phyloP scores from a whole-genome alignment of 31 red algal genomes.

The Porphyra umbilicalis region DNA sequence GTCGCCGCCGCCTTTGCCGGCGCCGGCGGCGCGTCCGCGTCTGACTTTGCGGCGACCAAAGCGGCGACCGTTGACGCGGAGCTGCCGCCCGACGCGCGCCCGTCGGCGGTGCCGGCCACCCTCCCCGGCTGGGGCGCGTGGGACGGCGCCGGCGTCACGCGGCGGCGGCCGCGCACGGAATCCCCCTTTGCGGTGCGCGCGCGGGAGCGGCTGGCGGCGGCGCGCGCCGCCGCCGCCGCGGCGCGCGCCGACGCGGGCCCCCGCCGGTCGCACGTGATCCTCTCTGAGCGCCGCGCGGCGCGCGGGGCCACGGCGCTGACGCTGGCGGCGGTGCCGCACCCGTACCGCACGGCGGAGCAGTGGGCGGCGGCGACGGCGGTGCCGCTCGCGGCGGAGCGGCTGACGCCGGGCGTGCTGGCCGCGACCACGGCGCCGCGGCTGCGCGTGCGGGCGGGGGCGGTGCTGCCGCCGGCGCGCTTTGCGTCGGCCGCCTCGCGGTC shows the following conservation, averaged over 20 bases:
- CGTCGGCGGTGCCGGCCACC: constrained; percentile 15
- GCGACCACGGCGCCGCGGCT: background rate
- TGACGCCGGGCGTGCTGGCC: background rate
- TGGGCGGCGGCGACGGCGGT: constrained; percentile 24
- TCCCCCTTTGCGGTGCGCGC: constrained; percentile 42
- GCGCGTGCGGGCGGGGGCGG: background rate
- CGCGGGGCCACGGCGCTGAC: constrained; percentile 36
- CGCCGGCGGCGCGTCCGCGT: constrained; percentile 48
- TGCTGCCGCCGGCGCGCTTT: background rate
- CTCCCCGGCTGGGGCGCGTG: constrained; percentile 84
- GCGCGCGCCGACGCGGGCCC: constrained; percentile 17
- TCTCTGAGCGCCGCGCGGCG: constrained; percentile 25
- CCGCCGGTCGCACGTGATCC: constrained; percentile 39
- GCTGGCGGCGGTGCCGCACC: constrained; percentile 44
- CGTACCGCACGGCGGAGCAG: constrained; percentile 18
- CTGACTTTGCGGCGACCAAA: constrained; percentile 41
- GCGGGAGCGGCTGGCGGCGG: constrained; percentile 19
- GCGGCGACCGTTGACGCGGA: constrained; percentile 16
- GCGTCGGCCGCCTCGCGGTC: background rate
- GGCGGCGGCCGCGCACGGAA: background rate
- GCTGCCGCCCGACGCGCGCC: constrained; percentile 13
- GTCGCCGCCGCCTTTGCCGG: constrained; percentile 56
- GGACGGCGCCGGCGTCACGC: constrained; percentile 41
- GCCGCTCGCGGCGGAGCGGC: constrained; percentile 32
- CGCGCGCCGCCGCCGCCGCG: constrained; percentile 14